Base-by-base conservation (phyloP, 2,329 filamentous ascomycete genomes). In the Lachnellula willkommii region DNA sequence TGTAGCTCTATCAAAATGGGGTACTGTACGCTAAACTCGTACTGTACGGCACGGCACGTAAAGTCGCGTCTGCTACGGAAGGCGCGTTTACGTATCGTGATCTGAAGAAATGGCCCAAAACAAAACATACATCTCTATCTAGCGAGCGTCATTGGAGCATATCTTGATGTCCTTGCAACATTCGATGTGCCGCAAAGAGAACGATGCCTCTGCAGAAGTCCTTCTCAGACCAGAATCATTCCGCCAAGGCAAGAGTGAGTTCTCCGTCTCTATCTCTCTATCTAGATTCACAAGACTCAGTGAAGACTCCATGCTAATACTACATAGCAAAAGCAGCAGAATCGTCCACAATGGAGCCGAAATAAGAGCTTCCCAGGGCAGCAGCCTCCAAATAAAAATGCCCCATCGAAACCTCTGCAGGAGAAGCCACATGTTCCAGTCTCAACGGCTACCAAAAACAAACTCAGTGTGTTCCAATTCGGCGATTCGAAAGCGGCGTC, bases 371-470 rank as follows among this genome's bases (percentile, higher is more conserved):
- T 63, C 36, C 62, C 62, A 49, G 65, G 61, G n/a, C 60, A 54
- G 20, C 60, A 60, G 40, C 37, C 37, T 9, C 37, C 57, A 24
- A 63, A 57, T 7, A 4, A 58, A 22, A 58, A 63, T 47, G 28
- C 28, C 12, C 51, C 50, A n/a, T 46, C 59, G 5, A 69, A 64
- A 47, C 64, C 63, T 36, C 43, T 66, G 14, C 63, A 64, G 48
- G 64, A 66, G 24, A 66, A 66, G 49, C 65, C 63, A 12, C 63
- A 65, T 1, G 36, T 69, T 28, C 64, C 65, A 37, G 57, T 71
- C 32, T 85, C 83, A 40, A 75, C 80, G 35, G 74, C 74, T 8
- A 84, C 83, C 11, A 85, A 81, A 66, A 80, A 74, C 60, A 87
- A 85, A 64, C 74, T 87, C 35, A 79, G 78, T 56, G 71, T 72